phyloP scores from a whole-genome alignment of 1,139 yeast genomes.

The Geotrichum candidum region DNA sequence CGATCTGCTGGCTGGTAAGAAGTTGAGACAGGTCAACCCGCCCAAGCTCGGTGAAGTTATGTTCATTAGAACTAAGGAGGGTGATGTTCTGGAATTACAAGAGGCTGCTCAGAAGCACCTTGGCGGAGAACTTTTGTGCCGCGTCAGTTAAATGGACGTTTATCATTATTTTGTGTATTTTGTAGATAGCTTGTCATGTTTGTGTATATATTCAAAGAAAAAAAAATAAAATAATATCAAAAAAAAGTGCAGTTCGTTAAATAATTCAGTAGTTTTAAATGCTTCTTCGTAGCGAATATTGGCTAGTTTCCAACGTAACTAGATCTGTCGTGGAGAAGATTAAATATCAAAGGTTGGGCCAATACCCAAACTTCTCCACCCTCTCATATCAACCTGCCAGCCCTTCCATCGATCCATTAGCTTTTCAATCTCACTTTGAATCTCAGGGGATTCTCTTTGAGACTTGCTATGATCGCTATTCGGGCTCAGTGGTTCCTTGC shows the following conservation, averaged over 20 bases:
- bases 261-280: not conserved
- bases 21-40: slow-evolving; percentile 70
- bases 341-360: slow-evolving; percentile 54
- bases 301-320: not conserved
- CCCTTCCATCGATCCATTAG: slow-evolving; percentile 61
- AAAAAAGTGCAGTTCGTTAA: not conserved
- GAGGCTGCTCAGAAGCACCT: slow-evolving; percentile 75
- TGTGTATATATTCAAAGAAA: not conserved
- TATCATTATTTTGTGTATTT: not conserved
- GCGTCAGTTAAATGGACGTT: slow-evolving; percentile 47
- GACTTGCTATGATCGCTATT: slow-evolving; percentile 27
- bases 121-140: slow-evolving; percentile 75
- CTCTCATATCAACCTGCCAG: slow-evolving; percentile 82
- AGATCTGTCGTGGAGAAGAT: slow-evolving; percentile 1
- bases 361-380: slow-evolving; percentile 63
- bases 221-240: not conserved
- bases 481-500: slow-evolving; percentile 25
- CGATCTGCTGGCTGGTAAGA: slow-evolving; percentile 68
- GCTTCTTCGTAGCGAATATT: not conserved
- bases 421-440: slow-evolving; percentile 21
- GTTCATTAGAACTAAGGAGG: slow-evolving; percentile 48
- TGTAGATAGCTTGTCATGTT: not conserved
- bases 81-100: slow-evolving; percentile 61
- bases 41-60: slow-evolving; percentile 87
- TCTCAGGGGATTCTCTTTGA: not conserved